Evolutionary conservation across 768 basidiomycete genomes (phyloP).

Genomic region (Psilocybe cyanescens): DNA sequence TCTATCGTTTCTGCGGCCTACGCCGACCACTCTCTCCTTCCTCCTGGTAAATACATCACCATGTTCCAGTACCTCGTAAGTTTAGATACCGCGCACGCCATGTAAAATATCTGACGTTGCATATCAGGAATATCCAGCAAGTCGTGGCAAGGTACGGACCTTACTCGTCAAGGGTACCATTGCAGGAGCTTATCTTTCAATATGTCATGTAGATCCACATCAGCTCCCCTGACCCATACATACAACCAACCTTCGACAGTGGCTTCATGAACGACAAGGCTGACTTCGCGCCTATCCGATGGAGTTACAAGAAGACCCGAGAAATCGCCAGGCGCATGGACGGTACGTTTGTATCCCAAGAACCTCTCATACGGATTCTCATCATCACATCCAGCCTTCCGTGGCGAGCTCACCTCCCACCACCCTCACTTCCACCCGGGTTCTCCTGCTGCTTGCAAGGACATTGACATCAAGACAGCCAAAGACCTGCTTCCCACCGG

Average conservation of each 20-base stretch:
- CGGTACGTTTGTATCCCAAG: conserved; percentile 35
- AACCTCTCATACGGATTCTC: neutral
- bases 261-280: conserved; percentile 85
- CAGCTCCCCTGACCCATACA: conserved; percentile 60
- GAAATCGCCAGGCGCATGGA: conserved; percentile 77
- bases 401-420: conserved; percentile 73
- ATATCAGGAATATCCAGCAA: conserved; percentile 68
- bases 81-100: neutral
- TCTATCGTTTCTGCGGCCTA: conserved; percentile 74
- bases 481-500: conserved; percentile 62
- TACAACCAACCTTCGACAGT: conserved; percentile 66
- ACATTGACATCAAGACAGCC: conserved; percentile 72
- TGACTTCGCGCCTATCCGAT: conserved; percentile 75
- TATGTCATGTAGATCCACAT: conserved; percentile 58
- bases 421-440: conserved; percentile 78
- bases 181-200: neutral
- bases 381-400: conserved; percentile 52
- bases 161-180: neutral
- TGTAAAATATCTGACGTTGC: neutral
- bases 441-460: conserved; percentile 53
- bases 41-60: conserved; percentile 72
- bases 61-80: conserved; percentile 74
- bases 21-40: conserved; percentile 70
- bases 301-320: conserved; percentile 80
- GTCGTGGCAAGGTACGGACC: conserved; percentile 62